Base-by-base conservation (phyloP, 768 basidiomycete genomes). In the Lentinula guzmanii region DNA sequence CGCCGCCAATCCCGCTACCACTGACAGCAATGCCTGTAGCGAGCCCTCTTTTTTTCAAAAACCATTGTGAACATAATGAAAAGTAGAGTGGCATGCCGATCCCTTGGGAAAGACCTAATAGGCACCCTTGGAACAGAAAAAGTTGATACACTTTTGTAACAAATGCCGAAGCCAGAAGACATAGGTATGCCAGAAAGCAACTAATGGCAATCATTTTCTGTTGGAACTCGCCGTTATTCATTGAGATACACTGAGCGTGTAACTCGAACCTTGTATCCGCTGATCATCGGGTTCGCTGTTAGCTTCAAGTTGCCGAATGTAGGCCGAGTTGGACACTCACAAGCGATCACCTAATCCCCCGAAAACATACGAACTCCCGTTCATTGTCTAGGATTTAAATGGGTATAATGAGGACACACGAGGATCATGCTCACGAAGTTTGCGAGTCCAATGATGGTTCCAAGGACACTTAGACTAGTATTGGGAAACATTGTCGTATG, bases 11-110 rank as follows among this genome's bases (percentile, higher is more conserved):
- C 5, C 72, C 75, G 28, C 67, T 68, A 33, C 69, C 71, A 0
- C 68, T 68, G 56, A 74, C 72, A 8, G 75, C 74, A 46, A 75
- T 64, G 41, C 71, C 74, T 16, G 73, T 75, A 11, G 76, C 70
- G 5, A 74, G 63, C 8, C 73, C 74, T 4, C 70, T 70, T 31
- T 62, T 67, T 59, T 67, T 68, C 43, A 66, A 69, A 62, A 76
- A 74, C 68, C 72, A 75, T 37, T 74, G 76, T 0, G 73, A 65
- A 21, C 72, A 72, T 13, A 76, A 70, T 1, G 74, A 68, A 56
- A 66, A 71, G 65, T 70, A 74, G 28, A 65, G 66, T 21, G 61
- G 71, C 72, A 72, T 74, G 13, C 61, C 54, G 13, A 66, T 62
- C 5, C 64, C 65, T 16, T 63, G 48, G 28, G 64, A 66, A 37